These are phyloP conservation scores for Coemansia sp. DNA, from an alignment of 192 early-diverging fungal genomes.

Conservation along the genomic window DNA sequence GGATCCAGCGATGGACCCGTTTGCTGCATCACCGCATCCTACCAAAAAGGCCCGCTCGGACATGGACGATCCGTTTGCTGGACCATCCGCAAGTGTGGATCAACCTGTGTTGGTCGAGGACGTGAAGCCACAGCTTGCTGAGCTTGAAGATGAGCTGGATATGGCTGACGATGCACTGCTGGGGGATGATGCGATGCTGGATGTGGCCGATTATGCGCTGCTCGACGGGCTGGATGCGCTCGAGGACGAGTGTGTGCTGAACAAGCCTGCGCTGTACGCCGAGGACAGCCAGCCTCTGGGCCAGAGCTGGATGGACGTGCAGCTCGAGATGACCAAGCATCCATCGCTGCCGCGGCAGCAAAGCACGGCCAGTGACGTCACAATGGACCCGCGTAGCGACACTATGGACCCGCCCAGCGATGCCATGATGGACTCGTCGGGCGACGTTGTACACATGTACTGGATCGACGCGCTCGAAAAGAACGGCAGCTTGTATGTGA, in stretches of 20 bases:
- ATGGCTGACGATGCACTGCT: slow-evolving; percentile 27
- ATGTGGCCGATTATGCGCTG: slow-evolving; percentile 22
- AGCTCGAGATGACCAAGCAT: slow-evolving; percentile 19
- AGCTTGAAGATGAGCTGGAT: slow-evolving; percentile 4
- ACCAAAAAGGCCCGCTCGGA: slow-evolving; percentile 22
- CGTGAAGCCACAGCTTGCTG: background rate
- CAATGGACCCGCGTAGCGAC: background rate
- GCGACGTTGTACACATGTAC: slow-evolving; percentile 58
- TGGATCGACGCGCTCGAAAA: slow-evolving; percentile 93
- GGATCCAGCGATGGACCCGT: slow-evolving; percentile 29
- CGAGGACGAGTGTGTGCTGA: background rate
- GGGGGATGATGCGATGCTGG: slow-evolving; percentile 30
- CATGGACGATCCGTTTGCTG: slow-evolving; percentile 26
- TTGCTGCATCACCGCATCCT: slow-evolving; percentile 18
- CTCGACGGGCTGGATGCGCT: slow-evolving; percentile 30
- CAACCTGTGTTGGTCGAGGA: background rate
- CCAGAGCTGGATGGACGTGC: slow-evolving; percentile 51
- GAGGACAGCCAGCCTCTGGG: slow-evolving; percentile 22
- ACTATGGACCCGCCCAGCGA: background rate
- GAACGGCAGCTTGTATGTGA: slow-evolving; percentile 79
- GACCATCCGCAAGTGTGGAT: background rate
- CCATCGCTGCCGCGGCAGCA: background rate
- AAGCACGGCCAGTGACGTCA: background rate
- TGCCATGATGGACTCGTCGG: background rate
- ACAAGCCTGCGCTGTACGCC: slow-evolving; percentile 26